Base-by-base conservation (phyloP, 1,139 yeast species). In the Kodamaea arcana region DNA sequence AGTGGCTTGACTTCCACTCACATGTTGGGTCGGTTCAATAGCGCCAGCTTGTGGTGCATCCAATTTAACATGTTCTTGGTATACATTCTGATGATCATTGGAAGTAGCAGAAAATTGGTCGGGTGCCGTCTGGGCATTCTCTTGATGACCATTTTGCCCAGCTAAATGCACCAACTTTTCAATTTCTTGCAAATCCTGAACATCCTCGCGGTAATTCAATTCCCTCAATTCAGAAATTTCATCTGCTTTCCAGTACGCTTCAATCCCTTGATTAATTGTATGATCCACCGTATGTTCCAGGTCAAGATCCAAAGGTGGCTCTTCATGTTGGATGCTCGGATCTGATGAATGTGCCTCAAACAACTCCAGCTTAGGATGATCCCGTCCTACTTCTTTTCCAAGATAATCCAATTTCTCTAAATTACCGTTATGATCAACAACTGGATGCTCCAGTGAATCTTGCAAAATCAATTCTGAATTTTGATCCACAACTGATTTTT, bases 251-350 rank as follows among this genome's bases (percentile, higher is more conserved):
- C 28, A 25, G 17, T 13, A 25, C 5, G 12, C 28, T 25, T 12
- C 12, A 14, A 24, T 24, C 12, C 12, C 26, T 11, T 11, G 7
- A 11, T 24, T 24, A n/a, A 12, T 14, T 11, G 12, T 11, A 12
- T 24, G 14, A 6, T 24, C 26, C 10, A 24, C 12, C 13, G 10
- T 24, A 8, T 24, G 26, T 7, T 24, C 12, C n/a, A n/a, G 9
- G 26, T 6, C 26, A 14, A 24, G 7, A 24, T 24, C 7, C 26
- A 26, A 26, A 29, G 20, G 27, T 24, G 36, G 23, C 24, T 7
- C 27, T 20, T 24, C 20, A 15, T 18, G 22, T 16, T n/a, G n/a
- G n/a, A 34, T 34, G 12, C 28, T 26, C 12, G 26, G 26, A 25
- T 12, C 17, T 13, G 28, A 17, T 13, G 28, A 25, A 14, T 25